Base-by-base conservation (phyloP, 2,329 filamentous ascomycete species). In the Fusarium duplospermum region DNA sequence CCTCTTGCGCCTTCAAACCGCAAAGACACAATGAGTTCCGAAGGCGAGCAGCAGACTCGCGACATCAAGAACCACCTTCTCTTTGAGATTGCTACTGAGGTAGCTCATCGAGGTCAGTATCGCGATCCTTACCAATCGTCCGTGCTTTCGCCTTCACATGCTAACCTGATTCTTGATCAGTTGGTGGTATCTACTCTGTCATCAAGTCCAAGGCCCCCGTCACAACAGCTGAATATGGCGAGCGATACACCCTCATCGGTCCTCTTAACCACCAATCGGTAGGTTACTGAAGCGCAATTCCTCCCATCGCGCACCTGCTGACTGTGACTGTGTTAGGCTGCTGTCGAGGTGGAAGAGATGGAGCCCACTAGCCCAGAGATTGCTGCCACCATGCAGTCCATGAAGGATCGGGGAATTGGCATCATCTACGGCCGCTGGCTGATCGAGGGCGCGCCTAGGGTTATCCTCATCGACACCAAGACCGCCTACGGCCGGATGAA, bases 201-300 rank as follows among this genome's bases (percentile, higher is more conserved):
- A 92, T 99, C 85, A 99, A 99, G 85, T 99, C 96, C 71, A 99
- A 99, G 85, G 96, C 96, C 40, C 96, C 96, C 60, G 96, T 98
- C 71, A 98, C 96, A 50, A 98, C 96, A 1, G 95, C 95, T 71
- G 96, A 99, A 84, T 99, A 98, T 96, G 96, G 96, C 84, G 95
- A 98, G 69, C 91, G 94, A 76, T 99, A 99, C 85, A 97, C 94
- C 31, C 90, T 98, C 75, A 95, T 99, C 82, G 96, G 96, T 2
- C 96, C 96, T 67, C 91, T 97, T 82, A 98, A 98, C 85, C 92
- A 93, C 82, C 90, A 93, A 79, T 98, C 96, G 75, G 94, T 96
- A 88, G 80, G 93, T 81, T 47, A 54, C 62, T 20, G 29, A 47
- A 50, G 8, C 16, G 24, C 14, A 42, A 14, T 40, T 40, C 50